Conservation (phyloP, 2,329 filamentous ascomycete genomes). For the Colletotrichum limetticola region DNA sequence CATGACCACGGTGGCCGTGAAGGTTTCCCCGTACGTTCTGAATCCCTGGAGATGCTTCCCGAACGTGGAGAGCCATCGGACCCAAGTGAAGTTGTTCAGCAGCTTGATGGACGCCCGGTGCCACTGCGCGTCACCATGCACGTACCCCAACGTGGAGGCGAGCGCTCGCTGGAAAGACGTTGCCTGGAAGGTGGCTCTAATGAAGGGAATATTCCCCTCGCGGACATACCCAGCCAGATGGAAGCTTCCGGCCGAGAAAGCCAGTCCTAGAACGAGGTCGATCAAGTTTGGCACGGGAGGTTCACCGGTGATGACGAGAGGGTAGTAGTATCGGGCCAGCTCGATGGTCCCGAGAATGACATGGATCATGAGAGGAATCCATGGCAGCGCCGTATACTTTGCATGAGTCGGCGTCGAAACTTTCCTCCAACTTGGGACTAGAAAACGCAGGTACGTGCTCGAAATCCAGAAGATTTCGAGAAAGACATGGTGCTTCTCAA, state of each 20-base stretch:
- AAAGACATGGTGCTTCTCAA: slow-evolving; percentile 3
- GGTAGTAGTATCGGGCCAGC: slow-evolving; percentile 9
- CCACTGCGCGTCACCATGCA: slow-evolving; percentile 19
- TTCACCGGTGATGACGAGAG: background rate
- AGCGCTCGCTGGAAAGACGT: slow-evolving; percentile 9
- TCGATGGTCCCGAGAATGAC: background rate
- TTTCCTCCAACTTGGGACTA: background rate
- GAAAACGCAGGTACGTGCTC: background rate
- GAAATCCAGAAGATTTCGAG: slow-evolving; percentile 17
- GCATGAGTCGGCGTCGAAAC: background rate
- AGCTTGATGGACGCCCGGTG: slow-evolving; percentile 21
- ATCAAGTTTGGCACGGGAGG: background rate
- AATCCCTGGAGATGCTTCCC: slow-evolving; percentile 10
- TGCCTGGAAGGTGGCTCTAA: slow-evolving; percentile 8
- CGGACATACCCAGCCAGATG: background rate
- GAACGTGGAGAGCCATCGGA: slow-evolving; percentile 6
- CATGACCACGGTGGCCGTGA: slow-evolving; percentile 4
- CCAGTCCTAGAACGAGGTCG: slow-evolving; percentile 4
- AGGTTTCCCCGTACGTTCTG: slow-evolving; percentile 6
- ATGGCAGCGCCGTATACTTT: slow-evolving; percentile 7
- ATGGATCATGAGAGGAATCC: slow-evolving; percentile 4
- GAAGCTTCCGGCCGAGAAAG: background rate
- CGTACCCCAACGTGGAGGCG: slow-evolving; percentile 15
- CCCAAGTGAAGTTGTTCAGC: slow-evolving; percentile 14
- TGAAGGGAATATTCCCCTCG: slow-evolving; percentile 5